A percentile compares a stretch with the other conserved stretches of the same genome.
These are phyloP conservation scores for Talaromyces sp. DNA, from an alignment of 2,329 filamentous ascomycete genomes.

Conservation along the genomic window DNA sequence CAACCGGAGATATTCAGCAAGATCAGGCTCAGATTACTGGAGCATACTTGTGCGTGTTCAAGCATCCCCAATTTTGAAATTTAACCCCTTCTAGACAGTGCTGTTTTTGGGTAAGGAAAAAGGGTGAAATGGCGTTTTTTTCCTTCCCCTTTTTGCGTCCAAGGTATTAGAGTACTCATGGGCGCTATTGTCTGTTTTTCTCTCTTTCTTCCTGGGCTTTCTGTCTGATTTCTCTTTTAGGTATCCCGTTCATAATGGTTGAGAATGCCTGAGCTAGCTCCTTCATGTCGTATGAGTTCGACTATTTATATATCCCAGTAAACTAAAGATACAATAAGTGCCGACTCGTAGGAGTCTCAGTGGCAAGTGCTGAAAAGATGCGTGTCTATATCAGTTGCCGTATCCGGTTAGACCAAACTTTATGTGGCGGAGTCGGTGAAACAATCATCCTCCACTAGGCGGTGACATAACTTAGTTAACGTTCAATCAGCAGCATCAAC, in stretches of 20 bases:
- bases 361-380: too few relatives aligned
- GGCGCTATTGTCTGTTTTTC: slow-evolving; percentile 22
- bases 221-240: neutral
- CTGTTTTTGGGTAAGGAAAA: slow-evolving; percentile 14
- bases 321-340: neutral
- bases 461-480: slow-evolving; percentile 4
- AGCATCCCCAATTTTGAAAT: slow-evolving; percentile 3
- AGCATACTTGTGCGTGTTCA: slow-evolving; percentile 5
- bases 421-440: neutral
- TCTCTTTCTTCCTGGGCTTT: slow-evolving; percentile 7
- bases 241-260: neutral
- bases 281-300: neutral
- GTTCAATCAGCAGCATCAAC: neutral
- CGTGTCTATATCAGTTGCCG: neutral
- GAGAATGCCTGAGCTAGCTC: neutral
- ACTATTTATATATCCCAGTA: neutral
- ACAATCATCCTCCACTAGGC: slow-evolving; percentile 1
- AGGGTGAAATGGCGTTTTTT: slow-evolving; percentile 14
- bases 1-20: neutral
- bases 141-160: neutral
- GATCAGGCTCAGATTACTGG: slow-evolving; percentile 2
- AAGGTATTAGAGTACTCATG: slow-evolving; percentile 20
- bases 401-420: neutral
- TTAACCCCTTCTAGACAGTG: slow-evolving; percentile 11
- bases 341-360: too few relatives aligned